Evolutionary conservation across 2,329 filamentous ascomycete species (phyloP).

Genomic region (Aspergillus pseudoterreus): DNA sequence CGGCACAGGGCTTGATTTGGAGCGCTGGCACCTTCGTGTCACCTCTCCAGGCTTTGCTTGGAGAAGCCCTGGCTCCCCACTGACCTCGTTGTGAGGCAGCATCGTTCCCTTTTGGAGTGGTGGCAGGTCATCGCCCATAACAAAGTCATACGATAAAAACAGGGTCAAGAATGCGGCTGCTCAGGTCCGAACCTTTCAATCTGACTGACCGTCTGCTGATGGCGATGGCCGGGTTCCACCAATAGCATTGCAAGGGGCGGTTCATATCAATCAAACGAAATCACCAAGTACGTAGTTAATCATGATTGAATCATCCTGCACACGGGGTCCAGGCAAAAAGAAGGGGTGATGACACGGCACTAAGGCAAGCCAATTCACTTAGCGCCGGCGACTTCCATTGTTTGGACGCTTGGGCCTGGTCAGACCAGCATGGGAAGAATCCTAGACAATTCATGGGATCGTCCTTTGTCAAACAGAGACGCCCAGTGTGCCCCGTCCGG

Average conservation of each 20-base stretch:
- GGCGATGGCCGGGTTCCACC: neutral
- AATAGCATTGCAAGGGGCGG: neutral
- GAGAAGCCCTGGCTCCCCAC: neutral
- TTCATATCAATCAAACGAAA: no score
- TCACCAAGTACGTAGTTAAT: no score
- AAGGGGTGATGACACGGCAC: neutral
- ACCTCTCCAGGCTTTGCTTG: neutral
- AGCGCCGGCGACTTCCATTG: neutral
- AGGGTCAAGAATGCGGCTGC: neutral
- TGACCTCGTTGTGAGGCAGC: constrained; percentile 8
- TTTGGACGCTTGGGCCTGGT: neutral
- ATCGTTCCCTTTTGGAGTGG: neutral
- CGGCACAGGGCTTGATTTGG: no score
- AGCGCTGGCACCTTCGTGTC: neutral
- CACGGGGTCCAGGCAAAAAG: neutral
- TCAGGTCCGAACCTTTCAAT: neutral
- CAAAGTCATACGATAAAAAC: neutral
- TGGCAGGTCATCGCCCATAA: neutral
- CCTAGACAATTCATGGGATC: no score
- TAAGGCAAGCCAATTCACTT: neutral
- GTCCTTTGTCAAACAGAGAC: no score
- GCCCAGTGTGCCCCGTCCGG: no score
- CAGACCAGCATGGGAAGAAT: neutral
- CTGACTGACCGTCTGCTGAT: neutral
- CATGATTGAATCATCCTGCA: no score